These are phyloP conservation scores for Paecilomyces sp. DNA, from an alignment of 2,329 filamentous ascomycete species.

Conservation along the genomic window DNA sequence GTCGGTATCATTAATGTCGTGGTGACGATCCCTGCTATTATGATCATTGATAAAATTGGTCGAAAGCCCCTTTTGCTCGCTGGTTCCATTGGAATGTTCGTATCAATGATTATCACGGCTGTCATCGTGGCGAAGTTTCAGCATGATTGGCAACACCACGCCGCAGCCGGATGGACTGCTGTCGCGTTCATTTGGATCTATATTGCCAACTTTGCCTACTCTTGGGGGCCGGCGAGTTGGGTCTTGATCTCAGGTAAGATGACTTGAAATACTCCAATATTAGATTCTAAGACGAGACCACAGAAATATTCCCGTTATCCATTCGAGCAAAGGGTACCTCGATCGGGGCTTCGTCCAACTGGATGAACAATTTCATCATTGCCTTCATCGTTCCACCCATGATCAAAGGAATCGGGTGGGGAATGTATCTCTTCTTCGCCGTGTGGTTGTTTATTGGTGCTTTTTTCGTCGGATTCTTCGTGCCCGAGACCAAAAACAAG, in stretches of 20 bases:
- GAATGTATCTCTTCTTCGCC: conserved; percentile 34
- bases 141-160: conserved; percentile 49
- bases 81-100: conserved; percentile 62
- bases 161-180: conserved; percentile 60
- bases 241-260: conserved; percentile 43
- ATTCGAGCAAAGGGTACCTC: conserved; percentile 30
- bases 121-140: conserved; percentile 62
- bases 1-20: conserved; percentile 25
- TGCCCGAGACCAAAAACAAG: conserved; percentile 10
- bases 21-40: conserved; percentile 29
- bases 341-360: conserved; percentile 29
- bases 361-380: conserved; percentile 34
- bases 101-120: conserved; percentile 43
- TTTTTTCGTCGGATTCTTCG: conserved; percentile 14
- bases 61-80: conserved; percentile 27
- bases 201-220: conserved; percentile 29
- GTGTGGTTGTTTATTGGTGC: conserved; percentile 9
- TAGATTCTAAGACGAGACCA: background rate
- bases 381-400: conserved; percentile 26
- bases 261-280: no score
- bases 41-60: conserved; percentile 31
- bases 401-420: conserved; percentile 24
- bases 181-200: conserved; percentile 59
- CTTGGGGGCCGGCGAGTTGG: conserved; percentile 30
- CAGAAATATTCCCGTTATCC: conserved; percentile 29